phyloP scores from a whole-genome alignment of 139 green algal genomes.

The Coccomyxa sp. region DNA sequence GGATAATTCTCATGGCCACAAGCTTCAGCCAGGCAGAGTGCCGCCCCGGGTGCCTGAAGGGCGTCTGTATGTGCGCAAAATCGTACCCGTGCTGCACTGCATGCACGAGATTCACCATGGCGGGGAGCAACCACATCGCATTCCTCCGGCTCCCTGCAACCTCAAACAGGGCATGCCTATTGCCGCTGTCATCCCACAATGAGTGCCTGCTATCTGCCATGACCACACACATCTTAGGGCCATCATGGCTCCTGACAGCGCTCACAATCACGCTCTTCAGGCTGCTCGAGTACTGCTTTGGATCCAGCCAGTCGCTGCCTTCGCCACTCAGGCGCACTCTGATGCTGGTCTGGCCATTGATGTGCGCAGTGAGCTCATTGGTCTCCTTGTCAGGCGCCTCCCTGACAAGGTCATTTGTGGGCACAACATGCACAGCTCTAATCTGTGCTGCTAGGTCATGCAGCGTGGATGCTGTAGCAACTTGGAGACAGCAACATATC shows the following conservation, averaged over 20 bases:
- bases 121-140: neutral
- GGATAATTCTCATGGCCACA: neutral
- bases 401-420: neutral
- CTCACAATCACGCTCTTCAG: no score
- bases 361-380: neutral
- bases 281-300: neutral
- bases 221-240: neutral
- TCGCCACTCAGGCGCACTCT: neutral
- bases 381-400: neutral
- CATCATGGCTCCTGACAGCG: neutral
- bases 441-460: neutral
- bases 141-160: neutral
- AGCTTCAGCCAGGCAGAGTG: neutral
- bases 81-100: neutral
- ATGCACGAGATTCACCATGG: neutral
- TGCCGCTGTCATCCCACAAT: neutral
- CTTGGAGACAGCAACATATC: neutral
- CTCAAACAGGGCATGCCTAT: neutral
- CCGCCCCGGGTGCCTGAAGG: neutral
- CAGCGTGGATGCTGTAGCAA: neutral
- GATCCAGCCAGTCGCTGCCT: neutral
- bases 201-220: neutral
- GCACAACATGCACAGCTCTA: neutral
- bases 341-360: neutral
- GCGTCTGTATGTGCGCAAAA: neutral